Evolutionary conservation across 1,139 yeast genomes (phyloP), one percentile per base, ranked within the genome.

Genomic region (Lodderomyces elongisporus): DNA sequence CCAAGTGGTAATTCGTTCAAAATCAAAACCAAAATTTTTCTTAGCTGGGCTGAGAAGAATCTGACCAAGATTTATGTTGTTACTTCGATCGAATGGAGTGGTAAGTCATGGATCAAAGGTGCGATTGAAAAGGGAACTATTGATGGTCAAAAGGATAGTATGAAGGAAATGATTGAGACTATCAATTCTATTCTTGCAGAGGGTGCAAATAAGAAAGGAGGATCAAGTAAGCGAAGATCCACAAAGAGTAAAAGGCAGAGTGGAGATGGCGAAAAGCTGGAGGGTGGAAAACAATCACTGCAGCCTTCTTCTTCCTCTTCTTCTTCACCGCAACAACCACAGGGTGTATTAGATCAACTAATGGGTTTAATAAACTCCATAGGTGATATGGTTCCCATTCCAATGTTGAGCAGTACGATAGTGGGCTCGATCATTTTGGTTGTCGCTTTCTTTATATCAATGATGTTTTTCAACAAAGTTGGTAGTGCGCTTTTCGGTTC

Each of bases 31-130:
- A 72, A 77, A 37, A 61, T 76, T 10, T 77, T 70, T 41, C 52
- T 89, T 13, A 72, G 79, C 28, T 93, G 98, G 98, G 94, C 76
- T 1, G 69, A 70, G 3, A 70, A 74, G 43, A 87, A 88, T 56
- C 43, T 62, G 8, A 87, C 97, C 3, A 70, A 68, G 36, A 43
- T 89, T 30, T 63, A 66, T 32, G 78, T 80, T 13, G 67, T 79
- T 4, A 81, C 95, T 0, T 62, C 71, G 35, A 76, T 89, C 40
- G 85, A 82, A 31, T 93, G 98, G 98, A 70, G 85, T 4, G 94
- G 89, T n/a, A 85, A 85, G 54, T 81, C 94, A 21, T 85, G 96
- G 88, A 75, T 89, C 47, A 87, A 88, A 57, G 81, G 94, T 13
- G 83, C 94, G 0, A 79, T 93, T 46, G 98, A 93, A 53, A 88